Conservation (phyloP, 2,329 filamentous ascomycete species). For the Plectosphaerella sp. region DNA sequence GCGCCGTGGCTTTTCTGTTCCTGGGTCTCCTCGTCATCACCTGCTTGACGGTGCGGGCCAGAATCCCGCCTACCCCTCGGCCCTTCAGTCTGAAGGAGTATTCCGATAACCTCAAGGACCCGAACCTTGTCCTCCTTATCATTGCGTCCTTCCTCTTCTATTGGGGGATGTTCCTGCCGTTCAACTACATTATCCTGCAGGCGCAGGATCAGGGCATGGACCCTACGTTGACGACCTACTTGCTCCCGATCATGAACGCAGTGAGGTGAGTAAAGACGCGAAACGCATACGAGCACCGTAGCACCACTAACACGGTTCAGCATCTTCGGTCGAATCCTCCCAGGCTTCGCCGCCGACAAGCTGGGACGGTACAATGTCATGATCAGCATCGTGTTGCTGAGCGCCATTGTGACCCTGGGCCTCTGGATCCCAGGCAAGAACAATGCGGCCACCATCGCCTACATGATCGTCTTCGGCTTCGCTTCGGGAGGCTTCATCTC, state of each 20-base stretch:
- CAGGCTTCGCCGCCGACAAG: slow-evolving; percentile 42
- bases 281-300: not conserved
- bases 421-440: slow-evolving; percentile 45
- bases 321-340: slow-evolving; percentile 47
- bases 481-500: slow-evolving; percentile 62
- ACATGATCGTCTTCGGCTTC: slow-evolving; percentile 66
- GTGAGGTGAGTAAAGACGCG: slow-evolving; percentile 31
- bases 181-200: slow-evolving; percentile 48
- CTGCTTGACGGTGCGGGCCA: slow-evolving; percentile 30
- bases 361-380: slow-evolving; percentile 42
- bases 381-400: slow-evolving; percentile 47
- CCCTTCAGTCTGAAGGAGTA: slow-evolving; percentile 44
- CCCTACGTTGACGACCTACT: slow-evolving; percentile 35
- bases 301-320: slow-evolving; percentile 18
- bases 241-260: slow-evolving; percentile 54
- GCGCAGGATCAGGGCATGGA: slow-evolving; percentile 39
- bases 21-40: slow-evolving; percentile 29
- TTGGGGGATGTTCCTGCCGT: slow-evolving; percentile 49
- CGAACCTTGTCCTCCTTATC: slow-evolving; percentile 36
- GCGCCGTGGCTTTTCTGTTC: slow-evolving; percentile 41
- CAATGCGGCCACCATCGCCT: slow-evolving; percentile 57
- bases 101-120: slow-evolving; percentile 38
- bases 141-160: slow-evolving; percentile 50
- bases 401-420: slow-evolving; percentile 37
- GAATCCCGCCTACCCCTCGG: slow-evolving; percentile 38